Conservation (phyloP, 345 rosid genomes). For the Ricinus communis region DNA sequence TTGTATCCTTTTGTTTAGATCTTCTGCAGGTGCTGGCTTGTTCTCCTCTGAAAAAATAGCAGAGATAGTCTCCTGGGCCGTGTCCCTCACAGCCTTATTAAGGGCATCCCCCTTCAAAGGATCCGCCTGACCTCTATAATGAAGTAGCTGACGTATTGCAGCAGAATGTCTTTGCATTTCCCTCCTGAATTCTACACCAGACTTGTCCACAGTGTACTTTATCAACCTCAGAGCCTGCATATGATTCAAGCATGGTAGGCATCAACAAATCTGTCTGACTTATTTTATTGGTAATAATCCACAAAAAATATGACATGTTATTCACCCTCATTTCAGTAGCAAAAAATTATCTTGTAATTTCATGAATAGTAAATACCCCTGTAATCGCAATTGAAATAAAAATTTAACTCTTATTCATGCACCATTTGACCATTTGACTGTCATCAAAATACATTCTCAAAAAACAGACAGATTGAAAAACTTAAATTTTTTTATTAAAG, state of each 20-base stretch:
- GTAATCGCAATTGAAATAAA: background rate
- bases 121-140: conserved; percentile 84
- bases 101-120: conserved; percentile 92
- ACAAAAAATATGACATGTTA: background rate
- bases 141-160: conserved; percentile 75
- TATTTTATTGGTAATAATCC: background rate
- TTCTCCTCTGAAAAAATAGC: conserved; percentile 84
- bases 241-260: conserved; percentile 4
- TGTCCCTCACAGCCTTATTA: conserved; percentile 90
- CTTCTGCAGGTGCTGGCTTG: conserved; percentile 61
- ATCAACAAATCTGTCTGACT: conserved; percentile 1
- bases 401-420: background rate
- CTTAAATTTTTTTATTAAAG: background rate
- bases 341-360: no score
- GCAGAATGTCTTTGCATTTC: conserved; percentile 94
- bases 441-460: background rate
- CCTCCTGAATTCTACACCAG: conserved; percentile 85
- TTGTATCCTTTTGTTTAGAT: conserved; percentile 68
- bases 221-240: conserved; percentile 83
- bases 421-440: no score
- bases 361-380: background rate
- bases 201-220: conserved; percentile 82
- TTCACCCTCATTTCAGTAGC: background rate
- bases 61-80: conserved; percentile 78
- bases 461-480: background rate